These are phyloP conservation scores for Aspergillus puulaauensis DNA, from an alignment of 2,329 filamentous ascomycete species.

Conservation along the genomic window DNA sequence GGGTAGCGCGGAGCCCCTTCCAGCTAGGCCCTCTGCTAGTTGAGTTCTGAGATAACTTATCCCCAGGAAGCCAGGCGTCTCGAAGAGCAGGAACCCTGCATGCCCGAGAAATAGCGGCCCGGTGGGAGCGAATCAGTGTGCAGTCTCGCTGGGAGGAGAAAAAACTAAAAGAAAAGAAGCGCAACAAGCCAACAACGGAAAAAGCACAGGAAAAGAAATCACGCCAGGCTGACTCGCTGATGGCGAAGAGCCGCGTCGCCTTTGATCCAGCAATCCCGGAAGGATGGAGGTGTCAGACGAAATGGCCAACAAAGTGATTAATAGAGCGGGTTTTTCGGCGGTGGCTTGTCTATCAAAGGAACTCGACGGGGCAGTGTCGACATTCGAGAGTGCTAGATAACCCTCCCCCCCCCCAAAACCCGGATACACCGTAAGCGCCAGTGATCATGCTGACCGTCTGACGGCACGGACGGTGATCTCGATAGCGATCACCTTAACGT, in stretches of 20 bases:
- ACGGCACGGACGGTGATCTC: background rate
- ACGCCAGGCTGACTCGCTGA: background rate
- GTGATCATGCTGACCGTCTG: background rate
- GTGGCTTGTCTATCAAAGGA: background rate
- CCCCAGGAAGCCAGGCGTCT: background rate
- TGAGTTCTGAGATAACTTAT: constrained; percentile 4
- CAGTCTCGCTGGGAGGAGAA: background rate
- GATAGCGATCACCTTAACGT: background rate
- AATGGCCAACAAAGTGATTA: constrained; percentile 2
- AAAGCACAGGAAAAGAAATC: background rate
- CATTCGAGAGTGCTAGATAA: background rate
- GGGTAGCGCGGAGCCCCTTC: constrained; percentile 16
- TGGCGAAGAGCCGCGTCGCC: background rate
- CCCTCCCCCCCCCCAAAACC: no score
- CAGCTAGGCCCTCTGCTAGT: constrained; percentile 9
- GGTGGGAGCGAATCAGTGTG: background rate
- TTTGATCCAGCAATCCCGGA: background rate
- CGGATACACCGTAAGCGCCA: background rate
- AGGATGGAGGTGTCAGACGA: background rate
- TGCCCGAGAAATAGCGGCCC: constrained; percentile 2
- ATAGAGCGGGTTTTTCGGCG: background rate
- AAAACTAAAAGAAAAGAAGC: background rate
- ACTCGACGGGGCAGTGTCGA: background rate
- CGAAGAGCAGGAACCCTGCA: constrained; percentile 12
- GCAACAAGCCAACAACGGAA: background rate